Conservation (phyloP, 78 protist genomes). For the Protostelium mycophagum region DNA sequence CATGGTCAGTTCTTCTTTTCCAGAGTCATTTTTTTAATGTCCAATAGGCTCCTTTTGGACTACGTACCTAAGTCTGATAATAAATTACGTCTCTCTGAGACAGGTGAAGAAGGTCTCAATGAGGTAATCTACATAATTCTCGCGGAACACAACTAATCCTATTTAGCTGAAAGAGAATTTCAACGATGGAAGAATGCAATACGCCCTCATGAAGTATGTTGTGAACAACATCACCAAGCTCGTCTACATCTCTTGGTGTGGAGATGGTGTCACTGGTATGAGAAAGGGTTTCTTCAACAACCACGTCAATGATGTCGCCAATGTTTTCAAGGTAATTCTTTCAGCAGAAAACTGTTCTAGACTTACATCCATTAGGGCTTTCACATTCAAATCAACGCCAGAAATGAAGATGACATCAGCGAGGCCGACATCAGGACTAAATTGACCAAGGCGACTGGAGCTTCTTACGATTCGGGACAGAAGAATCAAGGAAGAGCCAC, state of each 20-base stretch:
- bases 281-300: slow-evolving; percentile 45
- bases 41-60: slow-evolving; percentile 31
- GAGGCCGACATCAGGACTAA: slow-evolving; percentile 30
- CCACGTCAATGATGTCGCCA: slow-evolving; percentile 22
- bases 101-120: slow-evolving; percentile 39
- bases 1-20: neutral
- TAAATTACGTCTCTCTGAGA: slow-evolving; percentile 34
- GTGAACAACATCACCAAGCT: slow-evolving; percentile 53
- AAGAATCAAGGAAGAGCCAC: slow-evolving; percentile 41
- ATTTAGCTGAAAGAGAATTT: slow-evolving; percentile 34
- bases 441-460: slow-evolving; percentile 57
- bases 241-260: slow-evolving; percentile 51
- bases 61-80: slow-evolving; percentile 52
- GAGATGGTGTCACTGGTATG: slow-evolving; percentile 64
- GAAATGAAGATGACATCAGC: slow-evolving; percentile 54
- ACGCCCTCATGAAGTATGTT: slow-evolving; percentile 26
- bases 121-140: too few species aligned
- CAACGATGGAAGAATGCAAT: slow-evolving; percentile 40
- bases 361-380: neutral
- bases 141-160: too few species aligned
- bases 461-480: slow-evolving; percentile 51
- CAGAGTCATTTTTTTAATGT: neutral
- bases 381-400: slow-evolving; percentile 56
- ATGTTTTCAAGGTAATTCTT: slow-evolving; percentile 12
- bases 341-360: neutral